Base-by-base conservation (phyloP, 1,139 yeast species). In the Meyerozyma smithsonii region DNA sequence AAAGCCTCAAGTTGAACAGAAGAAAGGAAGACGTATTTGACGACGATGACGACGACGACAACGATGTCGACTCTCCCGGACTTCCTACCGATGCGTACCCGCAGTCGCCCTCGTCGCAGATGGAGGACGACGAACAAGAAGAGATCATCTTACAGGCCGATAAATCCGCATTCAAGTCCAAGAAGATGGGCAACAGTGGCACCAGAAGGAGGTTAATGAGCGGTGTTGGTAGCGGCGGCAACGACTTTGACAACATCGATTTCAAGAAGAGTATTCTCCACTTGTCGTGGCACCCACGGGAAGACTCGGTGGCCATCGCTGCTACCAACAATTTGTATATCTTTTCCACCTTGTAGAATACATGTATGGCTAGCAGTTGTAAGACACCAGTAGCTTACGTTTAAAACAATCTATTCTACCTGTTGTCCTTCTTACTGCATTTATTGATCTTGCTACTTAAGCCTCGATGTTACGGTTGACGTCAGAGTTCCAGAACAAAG, bases 281-380 rank as follows among this genome's bases (percentile, higher is more conserved):
- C 67, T 74, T 89, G 63, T 89, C 97, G 58, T 94, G 99, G 98
- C 98, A 94, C 69, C 98, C 98, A 48, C 76, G 74, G 55, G 98
- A 94, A 67, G 88, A 92, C 66, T 84, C 95, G 38, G 96, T 94
- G 50, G 98, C 98, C 35, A 87, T 94, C 57, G 98, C 97, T 38
- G 98, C 98, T 24, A 94, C 99, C 20, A 94, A 94, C 69, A 94
- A 94, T 66, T 75, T 87, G 57, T 84, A 84, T 67, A 83, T 84
- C 48, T 82, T 83, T 60, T 80, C 87, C 41, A 81, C 87, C 45
- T 71, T 80, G 54, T 81, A 63, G 55, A 30, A 18, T 30, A n/a
- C 33, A 25, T 11, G 28, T 17, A 14, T 15, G 19, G 10, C 17
- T 12, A 28, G 17, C 10, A 11, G 16, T 28, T 4, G 10, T 2